Evolutionary conservation across 257 asterid genomes (phyloP), one percentile per base, ranked within the genome.

Genomic region (Galeopsis tetrahit): DNA sequence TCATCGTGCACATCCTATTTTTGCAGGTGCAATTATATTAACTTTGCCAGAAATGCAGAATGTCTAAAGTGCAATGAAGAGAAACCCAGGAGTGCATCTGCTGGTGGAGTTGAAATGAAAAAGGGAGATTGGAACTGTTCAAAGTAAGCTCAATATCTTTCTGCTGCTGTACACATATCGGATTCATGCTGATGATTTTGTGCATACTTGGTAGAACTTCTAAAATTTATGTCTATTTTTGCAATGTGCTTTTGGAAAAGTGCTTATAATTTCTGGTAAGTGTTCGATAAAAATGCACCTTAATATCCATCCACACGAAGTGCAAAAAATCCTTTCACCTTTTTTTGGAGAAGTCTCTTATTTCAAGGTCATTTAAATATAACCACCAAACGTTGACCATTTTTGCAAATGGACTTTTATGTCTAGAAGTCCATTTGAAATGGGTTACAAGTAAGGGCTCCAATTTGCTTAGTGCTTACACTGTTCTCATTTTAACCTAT

Each of bases 81-180:
- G n/a, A 85, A 86, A 62, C 95, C 93, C 60, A 43, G n/a, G 39
- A 55, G 48, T 28, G 73, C 48, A 58, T 33, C 75, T 57, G 64
- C 3, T 69, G 73, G 44, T 63, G 76, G 46, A 52, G 36, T 62
- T 39, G 89, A 78, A 76, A 82, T 68, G 90, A 94, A 88, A 82
- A 81, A 48, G 56, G 99, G 98, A 59, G 97, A 94, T 72, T 91
- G 97, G 98, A 82, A 82, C 69, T 91, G 98, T 77, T 80, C 85
- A 49, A 70, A 74, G 98, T 94, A 88, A 80, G 96, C 77, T 68
- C 11, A 31, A 7, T 71, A 61, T 69, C 10, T 36, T 77, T 72
- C 65, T 46, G 11, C 33, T 76, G 10, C 63, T 36, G 11, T 42
- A 69, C 34, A 55, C 55, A 2, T 51, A 32, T 43, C 68, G 21